Evolutionary conservation across 208 protist species (phyloP), one percentile per base, ranked within the genome.

Genomic region (Balamuthia mandrillaris): DNA sequence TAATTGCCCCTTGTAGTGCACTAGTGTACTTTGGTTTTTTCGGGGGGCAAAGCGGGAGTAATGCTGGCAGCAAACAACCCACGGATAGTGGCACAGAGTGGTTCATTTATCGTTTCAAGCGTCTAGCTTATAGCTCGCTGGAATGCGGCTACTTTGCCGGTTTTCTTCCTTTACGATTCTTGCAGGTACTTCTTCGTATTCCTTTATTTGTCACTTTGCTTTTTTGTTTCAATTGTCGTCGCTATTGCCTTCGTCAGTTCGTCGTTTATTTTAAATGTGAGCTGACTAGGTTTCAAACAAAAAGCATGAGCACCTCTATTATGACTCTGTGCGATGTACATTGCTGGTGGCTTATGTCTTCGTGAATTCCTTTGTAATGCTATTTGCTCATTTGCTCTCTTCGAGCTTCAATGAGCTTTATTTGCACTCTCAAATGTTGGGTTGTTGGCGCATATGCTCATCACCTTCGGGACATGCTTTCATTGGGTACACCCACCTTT

Each of bases 121-220:
- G 42, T 0, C 47, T 79, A 21, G 70, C 70, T 49, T 79, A 79
- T 58, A 60, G 47, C 14, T 79, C 70, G 47, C 70, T 79, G 47
- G 70, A 79, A 49, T 79, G 70, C 45, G 70, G 70, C 70, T 79
- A 79, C 47, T 60, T 79, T 79, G 70, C 70, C 31, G 70, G 70
- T 18, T 79, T 79, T n/a, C 70, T 79, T 0, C 70, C 70, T 29
- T 49, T 79, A 42, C 52, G 58, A 31, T 79, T 79, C 47, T n/a
- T 79, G 54, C 66, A 77, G 66, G 66, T 77, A 54, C n/a, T n/a
- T n/a, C n/a, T n/a, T n/a, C n/a, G n/a, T n/a, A n/a, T n/a, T n/a
- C n/a, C 16, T 18, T 18, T 51, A 37, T 42, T 52, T 16, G 66
- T 77, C n/a, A 0, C 18, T 21, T 35, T 5, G 0, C 60, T 5